Conservation (phyloP, 352 stramenopile genomes). For the Blastocystis sp. region DNA sequence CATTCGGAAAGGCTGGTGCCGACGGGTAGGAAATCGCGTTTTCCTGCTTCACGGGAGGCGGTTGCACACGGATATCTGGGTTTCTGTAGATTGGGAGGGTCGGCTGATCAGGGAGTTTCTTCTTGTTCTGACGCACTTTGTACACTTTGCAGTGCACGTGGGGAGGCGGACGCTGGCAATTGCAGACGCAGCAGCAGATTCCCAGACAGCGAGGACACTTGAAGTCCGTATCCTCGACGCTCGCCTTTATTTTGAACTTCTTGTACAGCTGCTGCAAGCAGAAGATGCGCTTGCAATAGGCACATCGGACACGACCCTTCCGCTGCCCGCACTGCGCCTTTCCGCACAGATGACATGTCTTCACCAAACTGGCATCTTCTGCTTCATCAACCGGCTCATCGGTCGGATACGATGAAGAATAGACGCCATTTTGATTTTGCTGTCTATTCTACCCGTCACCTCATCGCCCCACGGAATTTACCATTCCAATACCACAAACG, state of each 20-base stretch:
- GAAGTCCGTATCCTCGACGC: conserved; percentile 62
- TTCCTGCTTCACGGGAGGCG: not conserved
- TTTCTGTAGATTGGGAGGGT: not conserved
- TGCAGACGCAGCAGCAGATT: conserved; percentile 66
- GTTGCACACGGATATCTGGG: not conserved
- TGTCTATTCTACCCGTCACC: not conserved
- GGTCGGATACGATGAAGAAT: not conserved
- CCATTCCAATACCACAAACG: not conserved
- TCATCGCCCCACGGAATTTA: not conserved
- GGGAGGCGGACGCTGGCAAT: conserved; percentile 54
- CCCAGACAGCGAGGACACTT: conserved; percentile 67
- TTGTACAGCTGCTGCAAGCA: conserved; percentile 68
- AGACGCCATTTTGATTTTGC: not conserved
- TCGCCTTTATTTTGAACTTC: conserved; percentile 69
- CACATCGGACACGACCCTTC: conserved; percentile 63
- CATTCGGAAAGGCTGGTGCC: not conserved
- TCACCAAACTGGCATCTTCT: conserved; percentile 40
- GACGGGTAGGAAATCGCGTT: not conserved
- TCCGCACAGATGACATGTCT: conserved; percentile 66
- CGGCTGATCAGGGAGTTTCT: not conserved
- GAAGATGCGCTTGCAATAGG: conserved; percentile 68
- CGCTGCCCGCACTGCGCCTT: conserved; percentile 61
- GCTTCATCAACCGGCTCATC: conserved; percentile 20
- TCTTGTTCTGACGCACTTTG: conserved; percentile 67
- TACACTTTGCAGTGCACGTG: conserved; percentile 70